Base-by-base conservation (phyloP, 331 rosid species). In the Pyracantha coccinea region DNA sequence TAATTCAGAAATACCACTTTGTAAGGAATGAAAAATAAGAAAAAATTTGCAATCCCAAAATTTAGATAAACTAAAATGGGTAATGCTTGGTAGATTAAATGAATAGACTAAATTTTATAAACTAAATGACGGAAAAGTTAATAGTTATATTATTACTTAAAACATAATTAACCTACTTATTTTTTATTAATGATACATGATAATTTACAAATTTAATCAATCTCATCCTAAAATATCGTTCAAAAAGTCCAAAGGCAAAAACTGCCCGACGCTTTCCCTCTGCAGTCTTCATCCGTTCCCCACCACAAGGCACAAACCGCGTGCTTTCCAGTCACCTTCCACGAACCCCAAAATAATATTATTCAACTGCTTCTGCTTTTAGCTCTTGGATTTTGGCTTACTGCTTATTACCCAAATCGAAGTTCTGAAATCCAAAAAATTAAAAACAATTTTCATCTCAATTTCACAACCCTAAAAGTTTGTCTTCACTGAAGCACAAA, bases 301-400 rank as follows among this genome's bases (percentile, higher is more conserved):
- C 31, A 6, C 64, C 69, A 64, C 77, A n/a, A n/a, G n/a, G n/a
- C n/a, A n/a, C n/a, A 16, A 73, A 60, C 77, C 77, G 76, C 77
- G 77, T 61, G n/a, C 33, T 33, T 59, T 41, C 45, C 44, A 17
- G 3, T 60, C 33, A 44, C 77, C 69, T 61, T 61, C 77, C 77
- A 1, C 29, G 61, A 61, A 38, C 44, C 77, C 11, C 77, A 10
- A n/a, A n/a, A 33, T 32, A 2, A n/a, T 65, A 1, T 2, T 20
- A 20, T 65, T n/a, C 69, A 65, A 19, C 15, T 2, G 5, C 68
- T 29, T 17, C 14, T 17, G 69, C 52, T 65, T 63, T 63, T 61
- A 8, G 8, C 44, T 15, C 16, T 17, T 65, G 69, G 69, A 47
- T 10, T 65, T 33, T 33, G 12, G 17, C 28, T 33, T 33, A 63